Conservation (phyloP, 2,329 filamentous ascomycete species). For the Aureobasidium sp. region DNA sequence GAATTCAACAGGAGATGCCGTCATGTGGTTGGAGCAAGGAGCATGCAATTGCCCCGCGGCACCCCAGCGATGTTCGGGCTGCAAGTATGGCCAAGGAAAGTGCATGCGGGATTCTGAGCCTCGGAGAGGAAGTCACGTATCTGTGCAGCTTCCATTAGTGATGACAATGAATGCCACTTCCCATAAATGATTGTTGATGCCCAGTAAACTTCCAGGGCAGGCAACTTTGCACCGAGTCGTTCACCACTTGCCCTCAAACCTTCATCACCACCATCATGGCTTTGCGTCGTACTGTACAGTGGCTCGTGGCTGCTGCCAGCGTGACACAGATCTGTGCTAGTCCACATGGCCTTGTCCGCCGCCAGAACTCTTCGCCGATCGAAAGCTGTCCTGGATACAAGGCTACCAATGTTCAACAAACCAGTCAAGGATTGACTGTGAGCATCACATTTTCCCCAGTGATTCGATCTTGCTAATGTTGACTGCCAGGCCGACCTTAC, state of each 20-base stretch:
- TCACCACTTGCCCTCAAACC: neutral
- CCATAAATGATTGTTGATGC: constrained; percentile 10
- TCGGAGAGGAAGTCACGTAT: constrained; percentile 2
- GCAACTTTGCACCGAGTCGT: neutral
- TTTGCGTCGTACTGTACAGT: neutral
- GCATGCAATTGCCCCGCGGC: constrained; percentile 4
- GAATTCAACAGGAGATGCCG: neutral
- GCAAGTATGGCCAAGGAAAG: neutral
- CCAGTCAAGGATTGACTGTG: constrained; percentile 51
- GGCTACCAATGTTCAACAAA: constrained; percentile 51
- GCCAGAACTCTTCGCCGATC: constrained; percentile 14
- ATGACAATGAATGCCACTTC: neutral
- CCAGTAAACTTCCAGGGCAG: neutral
- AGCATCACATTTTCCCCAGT: neutral
- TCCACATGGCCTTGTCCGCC: constrained; percentile 8
- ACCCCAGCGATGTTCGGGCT: neutral
- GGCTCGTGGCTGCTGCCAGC: constrained; percentile 2
- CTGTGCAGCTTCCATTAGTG: neutral
- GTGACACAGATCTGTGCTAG: constrained; percentile 2
- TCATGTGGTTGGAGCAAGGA: constrained; percentile 3
- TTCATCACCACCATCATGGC: neutral
- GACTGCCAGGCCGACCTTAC: constrained; percentile 47
- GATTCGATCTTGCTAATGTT: constrained; percentile 15
- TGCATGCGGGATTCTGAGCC: neutral
- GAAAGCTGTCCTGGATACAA: constrained; percentile 58